phyloP scores from a whole-genome alignment of 805 yeast species.

The Myxozyma neotropica region DNA sequence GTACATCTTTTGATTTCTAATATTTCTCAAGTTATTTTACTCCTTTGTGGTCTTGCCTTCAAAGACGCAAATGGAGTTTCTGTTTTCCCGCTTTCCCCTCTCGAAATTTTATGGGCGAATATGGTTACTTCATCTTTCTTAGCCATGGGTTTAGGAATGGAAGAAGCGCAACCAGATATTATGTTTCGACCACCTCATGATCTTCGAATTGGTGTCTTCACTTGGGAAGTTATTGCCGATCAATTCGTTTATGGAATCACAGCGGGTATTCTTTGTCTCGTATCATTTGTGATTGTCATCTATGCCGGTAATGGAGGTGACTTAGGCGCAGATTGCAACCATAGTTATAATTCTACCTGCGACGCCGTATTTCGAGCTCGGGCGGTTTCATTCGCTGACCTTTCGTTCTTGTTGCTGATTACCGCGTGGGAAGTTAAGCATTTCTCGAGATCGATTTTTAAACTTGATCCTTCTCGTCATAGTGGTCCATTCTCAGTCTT shows the following conservation, averaged over 20 bases:
- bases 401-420: conserved; percentile 84
- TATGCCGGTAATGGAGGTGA: conserved; percentile 68
- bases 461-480: conserved; percentile 52
- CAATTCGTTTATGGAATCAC: conserved; percentile 71
- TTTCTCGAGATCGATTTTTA: conserved; percentile 69
- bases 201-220: conserved; percentile 58
- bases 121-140: conserved; percentile 81
- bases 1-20: conserved; percentile 73
- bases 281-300: conserved; percentile 63
- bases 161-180: conserved; percentile 64
- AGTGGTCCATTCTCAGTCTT: conserved; percentile 38
- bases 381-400: conserved; percentile 73
- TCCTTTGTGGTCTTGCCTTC: conserved; percentile 74
- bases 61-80: conserved; percentile 64
- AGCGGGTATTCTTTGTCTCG: conserved; percentile 69
- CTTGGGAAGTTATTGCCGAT: conserved; percentile 67
- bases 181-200: conserved; percentile 69
- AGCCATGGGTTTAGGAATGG: conserved; percentile 80
- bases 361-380: conserved; percentile 70
- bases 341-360: conserved; percentile 53
- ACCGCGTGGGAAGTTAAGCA: conserved; percentile 88
- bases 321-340: conserved; percentile 69
- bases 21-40: conserved; percentile 67
- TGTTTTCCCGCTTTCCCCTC: conserved; percentile 82
- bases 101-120: conserved; percentile 77